Conservation (phyloP, 495 filamentous ascomycete species). For the Aspergillus sclerotioniger region DNA sequence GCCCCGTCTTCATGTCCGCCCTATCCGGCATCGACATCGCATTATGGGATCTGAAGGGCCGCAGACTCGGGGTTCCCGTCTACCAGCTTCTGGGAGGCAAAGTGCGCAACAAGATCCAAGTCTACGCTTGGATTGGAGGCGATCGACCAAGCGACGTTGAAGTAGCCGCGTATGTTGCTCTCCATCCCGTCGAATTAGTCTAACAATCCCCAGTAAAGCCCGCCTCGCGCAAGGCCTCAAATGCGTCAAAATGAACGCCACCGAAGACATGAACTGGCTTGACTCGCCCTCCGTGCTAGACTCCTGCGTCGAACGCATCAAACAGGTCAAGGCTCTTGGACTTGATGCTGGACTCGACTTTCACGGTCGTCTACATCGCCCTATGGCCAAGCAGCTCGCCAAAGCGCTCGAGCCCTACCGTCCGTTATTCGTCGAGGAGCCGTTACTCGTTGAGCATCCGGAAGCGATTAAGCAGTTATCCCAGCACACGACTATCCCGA, state of each 20-base stretch:
- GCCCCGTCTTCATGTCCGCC: constrained; percentile 80
- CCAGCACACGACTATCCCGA: constrained; percentile 61
- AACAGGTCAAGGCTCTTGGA: constrained; percentile 65
- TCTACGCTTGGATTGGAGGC: constrained; percentile 87
- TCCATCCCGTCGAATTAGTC: neutral
- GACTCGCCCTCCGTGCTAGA: constrained; percentile 66
- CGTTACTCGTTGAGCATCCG: constrained; percentile 68
- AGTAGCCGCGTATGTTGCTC: constrained; percentile 44
- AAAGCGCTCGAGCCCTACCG: constrained; percentile 66
- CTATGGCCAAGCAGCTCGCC: constrained; percentile 78
- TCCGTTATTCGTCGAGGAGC: constrained; percentile 81
- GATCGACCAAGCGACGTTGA: constrained; percentile 74
- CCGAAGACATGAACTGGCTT: constrained; percentile 75
- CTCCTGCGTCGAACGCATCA: constrained; percentile 64
- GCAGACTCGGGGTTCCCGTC: constrained; percentile 63
- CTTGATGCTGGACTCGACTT: constrained; percentile 76
- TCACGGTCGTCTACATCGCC: constrained; percentile 77
- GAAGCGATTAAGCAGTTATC: constrained; percentile 67
- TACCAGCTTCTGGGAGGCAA: constrained; percentile 75
- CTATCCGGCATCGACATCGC: constrained; percentile 79
- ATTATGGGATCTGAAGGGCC: constrained; percentile 74
- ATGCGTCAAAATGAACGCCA: constrained; percentile 80
- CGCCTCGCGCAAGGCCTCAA: constrained; percentile 71
- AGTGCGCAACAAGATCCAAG: constrained; percentile 68
- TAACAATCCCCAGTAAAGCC: constrained; percentile 43